Evolutionary conservation across 2,329 filamentous ascomycete species (phyloP), one percentile per base, ranked within the genome.

Genomic region (Cryphonectria japonica): DNA sequence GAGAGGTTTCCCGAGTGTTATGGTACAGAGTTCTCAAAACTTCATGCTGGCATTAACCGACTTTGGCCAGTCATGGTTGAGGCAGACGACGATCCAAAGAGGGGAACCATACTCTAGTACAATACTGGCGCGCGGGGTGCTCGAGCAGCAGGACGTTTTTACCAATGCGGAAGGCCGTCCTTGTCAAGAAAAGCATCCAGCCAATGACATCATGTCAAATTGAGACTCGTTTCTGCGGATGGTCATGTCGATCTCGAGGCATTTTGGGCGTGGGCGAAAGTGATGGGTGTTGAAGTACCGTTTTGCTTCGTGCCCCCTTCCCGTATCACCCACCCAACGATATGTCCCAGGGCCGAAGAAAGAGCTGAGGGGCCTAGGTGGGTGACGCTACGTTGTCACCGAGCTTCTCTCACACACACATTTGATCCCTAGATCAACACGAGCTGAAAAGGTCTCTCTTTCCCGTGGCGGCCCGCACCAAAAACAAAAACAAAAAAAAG

Each of bases 191-290:
- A 52, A 32, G 69, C 59, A 41, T 61, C 59, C 70, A 72, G 69
- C 75, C 74, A 75, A 71, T 76, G 75, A 76, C 75, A 76, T 76
- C 74, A 76, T 76, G 74, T 62, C 62, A 67, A 71, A 61, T 41
- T 61, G 72, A 69, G 46, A 66, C 71, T 65, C 16, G 68, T 61
- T 66, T 39, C 37, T 69, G 66, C 67, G 66, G 43, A 64, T 50
- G 52, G 66, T 62, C 52, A 46, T 69, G 72, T 69, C 67, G 70
- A 74, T 73, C 72, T 68, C 69, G 57, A 71, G 59, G 67, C 70
- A 52, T 69, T n/a, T 39, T 39, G 59, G 34, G 29, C 22, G 46
- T 22, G 43, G 43, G 46, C 34, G 54, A 29, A 8, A 59, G 59
- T 37, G 59, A 43, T 37, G 7, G 34, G 34, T 26, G 62, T 62